Percentiles rank a stretch among this genome's conserved stretches.
Conservation (phyloP, 768 basidiomycete species). For the Leucosporidium scottii region DNA sequence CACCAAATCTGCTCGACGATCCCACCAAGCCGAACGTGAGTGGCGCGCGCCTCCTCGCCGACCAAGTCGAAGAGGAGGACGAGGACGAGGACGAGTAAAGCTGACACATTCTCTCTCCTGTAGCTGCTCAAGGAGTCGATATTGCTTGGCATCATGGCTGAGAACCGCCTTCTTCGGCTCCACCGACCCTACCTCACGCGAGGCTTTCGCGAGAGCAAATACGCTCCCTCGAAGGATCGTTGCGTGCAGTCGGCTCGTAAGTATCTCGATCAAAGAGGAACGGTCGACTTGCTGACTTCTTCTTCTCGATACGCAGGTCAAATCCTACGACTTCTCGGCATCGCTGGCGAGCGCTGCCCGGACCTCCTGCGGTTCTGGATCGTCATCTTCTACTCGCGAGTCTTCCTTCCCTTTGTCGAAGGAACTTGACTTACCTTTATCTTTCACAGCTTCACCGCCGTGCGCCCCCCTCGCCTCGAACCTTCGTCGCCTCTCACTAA, state of each 20-base stretch:
- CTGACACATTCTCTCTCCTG: background rate
- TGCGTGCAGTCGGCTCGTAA: conserved; percentile 20
- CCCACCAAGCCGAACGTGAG: conserved; percentile 11
- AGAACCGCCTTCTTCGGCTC: conserved; percentile 19
- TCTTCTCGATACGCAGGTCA: background rate
- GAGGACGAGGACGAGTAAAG: too few species aligned
- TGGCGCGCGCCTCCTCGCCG: too few species aligned
- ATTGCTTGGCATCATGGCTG: conserved; percentile 14
- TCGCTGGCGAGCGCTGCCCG: background rate
- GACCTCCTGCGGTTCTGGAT: conserved; percentile 18
- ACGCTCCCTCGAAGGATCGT: conserved; percentile 13
- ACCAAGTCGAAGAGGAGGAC: too few species aligned
- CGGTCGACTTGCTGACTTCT: background rate
- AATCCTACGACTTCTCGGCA: background rate
- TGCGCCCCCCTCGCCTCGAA: too few species aligned
- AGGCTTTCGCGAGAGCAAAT: conserved; percentile 18
- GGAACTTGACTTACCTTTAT: too few species aligned
- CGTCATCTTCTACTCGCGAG: conserved; percentile 4
- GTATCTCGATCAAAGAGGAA: conserved; percentile 5
- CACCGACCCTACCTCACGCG: conserved; percentile 20
- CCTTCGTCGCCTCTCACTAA: background rate
- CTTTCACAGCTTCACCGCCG: too few species aligned
- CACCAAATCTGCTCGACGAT: background rate
- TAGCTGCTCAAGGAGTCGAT: conserved; percentile 15
- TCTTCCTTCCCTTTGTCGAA: too few species aligned